Evolutionary conservation across 495 filamentous ascomycete species (phyloP).

Genomic region (Ascodesmis nigricans): DNA sequence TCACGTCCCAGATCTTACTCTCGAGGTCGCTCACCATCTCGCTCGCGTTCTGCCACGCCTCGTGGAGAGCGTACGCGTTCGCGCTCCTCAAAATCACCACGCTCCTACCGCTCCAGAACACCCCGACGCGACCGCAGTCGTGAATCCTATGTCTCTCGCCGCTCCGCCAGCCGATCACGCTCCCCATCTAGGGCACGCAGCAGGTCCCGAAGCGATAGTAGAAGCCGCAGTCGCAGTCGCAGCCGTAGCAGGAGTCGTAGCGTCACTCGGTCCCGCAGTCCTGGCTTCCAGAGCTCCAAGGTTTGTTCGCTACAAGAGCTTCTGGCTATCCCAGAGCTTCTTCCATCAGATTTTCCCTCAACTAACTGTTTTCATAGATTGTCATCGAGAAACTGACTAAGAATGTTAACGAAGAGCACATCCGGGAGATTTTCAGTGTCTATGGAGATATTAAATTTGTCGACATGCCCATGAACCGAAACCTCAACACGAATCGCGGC

Average conservation of each 20-base stretch:
- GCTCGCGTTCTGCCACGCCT: constrained; percentile 16
- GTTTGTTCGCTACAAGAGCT: constrained; percentile 3
- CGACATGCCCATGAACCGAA: constrained; percentile 70
- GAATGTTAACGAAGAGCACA: constrained; percentile 72
- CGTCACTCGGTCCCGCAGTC: too few species aligned
- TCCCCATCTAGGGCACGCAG: constrained; percentile 9
- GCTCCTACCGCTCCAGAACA: constrained; percentile 1
- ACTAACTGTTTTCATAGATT: constrained; percentile 35
- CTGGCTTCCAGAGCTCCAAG: constrained; percentile 21
- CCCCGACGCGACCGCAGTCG: too few species aligned
- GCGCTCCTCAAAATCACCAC: constrained; percentile 1
- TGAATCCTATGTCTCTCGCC: constrained; percentile 1
- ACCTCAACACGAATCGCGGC: constrained; percentile 79
- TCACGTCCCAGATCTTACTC: constrained; percentile 7
- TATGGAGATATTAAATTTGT: constrained; percentile 73
- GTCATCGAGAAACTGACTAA: constrained; percentile 92
- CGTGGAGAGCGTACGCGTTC: constrained; percentile 14
- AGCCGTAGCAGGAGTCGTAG: constrained; percentile 18
- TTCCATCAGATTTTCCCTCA: background rate
- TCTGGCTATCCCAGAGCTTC: background rate
- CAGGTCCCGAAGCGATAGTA: constrained; percentile 9
- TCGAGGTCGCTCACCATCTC: constrained; percentile 12
- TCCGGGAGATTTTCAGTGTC: constrained; percentile 74
- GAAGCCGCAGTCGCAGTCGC: constrained; percentile 14
- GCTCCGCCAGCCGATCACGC: constrained; percentile 10